phyloP scores from a whole-genome alignment of 2,329 filamentous ascomycete species.

The Davidsoniella australis region DNA sequence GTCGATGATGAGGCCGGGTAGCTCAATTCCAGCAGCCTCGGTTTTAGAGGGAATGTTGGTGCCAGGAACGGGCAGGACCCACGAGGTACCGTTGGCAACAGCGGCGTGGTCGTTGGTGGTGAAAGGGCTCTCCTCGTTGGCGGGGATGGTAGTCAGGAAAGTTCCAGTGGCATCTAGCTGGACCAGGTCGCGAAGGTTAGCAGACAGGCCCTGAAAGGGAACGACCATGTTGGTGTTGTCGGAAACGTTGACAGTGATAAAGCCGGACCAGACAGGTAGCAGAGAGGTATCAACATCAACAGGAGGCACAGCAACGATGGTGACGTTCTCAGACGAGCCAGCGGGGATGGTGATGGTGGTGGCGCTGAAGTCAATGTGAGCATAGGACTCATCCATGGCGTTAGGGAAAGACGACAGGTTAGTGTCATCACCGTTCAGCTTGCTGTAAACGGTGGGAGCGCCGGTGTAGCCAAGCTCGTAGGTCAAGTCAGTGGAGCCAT shows the following conservation, averaged over 20 bases:
- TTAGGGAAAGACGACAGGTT: constrained; percentile 29
- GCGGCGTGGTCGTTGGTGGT: constrained; percentile 16
- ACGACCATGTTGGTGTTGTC: constrained; percentile 22
- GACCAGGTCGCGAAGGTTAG: constrained; percentile 19
- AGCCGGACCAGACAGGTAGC: constrained; percentile 28
- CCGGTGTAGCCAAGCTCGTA: constrained; percentile 35
- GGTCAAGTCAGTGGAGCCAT: constrained; percentile 28
- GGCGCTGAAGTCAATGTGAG: constrained; percentile 26
- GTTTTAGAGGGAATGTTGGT: constrained; percentile 5
- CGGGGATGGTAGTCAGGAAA: constrained; percentile 19
- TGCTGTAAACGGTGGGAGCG: constrained; percentile 37
- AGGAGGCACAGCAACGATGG: constrained; percentile 19
- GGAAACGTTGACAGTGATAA: constrained; percentile 23
- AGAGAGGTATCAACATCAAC: constrained; percentile 17
- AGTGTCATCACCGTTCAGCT: constrained; percentile 20
- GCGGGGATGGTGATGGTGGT: constrained; percentile 24
- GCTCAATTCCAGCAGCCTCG: constrained; percentile 12
- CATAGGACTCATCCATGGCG: constrained; percentile 24
- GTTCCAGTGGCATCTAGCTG: constrained; percentile 20
- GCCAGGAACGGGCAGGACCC: constrained; percentile 12
- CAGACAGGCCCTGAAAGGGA: constrained; percentile 24
- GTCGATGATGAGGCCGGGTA: constrained; percentile 21
- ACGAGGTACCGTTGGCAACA: constrained; percentile 19
- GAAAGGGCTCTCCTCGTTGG: constrained; percentile 13
- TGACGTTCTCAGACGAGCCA: constrained; percentile 16